These are phyloP conservation scores for Setaria italica DNA, from an alignment of 202 grass and related monocot species.

Conservation along the genomic window DNA sequence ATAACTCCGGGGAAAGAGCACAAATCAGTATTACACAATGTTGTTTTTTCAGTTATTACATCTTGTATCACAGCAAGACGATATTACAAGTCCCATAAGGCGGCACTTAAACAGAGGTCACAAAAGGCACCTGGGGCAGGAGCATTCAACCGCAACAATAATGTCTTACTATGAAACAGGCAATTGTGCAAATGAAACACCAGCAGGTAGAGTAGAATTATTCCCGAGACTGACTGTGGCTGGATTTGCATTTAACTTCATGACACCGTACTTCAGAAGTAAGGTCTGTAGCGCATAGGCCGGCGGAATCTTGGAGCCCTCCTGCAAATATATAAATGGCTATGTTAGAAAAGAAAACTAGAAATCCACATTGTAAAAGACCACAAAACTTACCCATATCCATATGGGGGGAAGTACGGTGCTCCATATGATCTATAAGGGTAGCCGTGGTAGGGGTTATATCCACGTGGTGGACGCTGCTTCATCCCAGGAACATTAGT, in stretches of 20 bases:
- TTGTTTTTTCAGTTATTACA: not conserved
- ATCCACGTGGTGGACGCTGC: constrained; percentile 73
- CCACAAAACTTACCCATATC: constrained; percentile 68
- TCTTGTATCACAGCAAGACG: constrained; percentile 17
- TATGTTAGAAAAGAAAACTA: not conserved
- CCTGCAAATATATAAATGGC: constrained; percentile 45
- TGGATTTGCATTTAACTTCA: not conserved
- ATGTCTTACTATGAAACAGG: constrained; percentile 9
- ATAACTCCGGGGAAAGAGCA: not conserved
- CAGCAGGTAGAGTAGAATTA: constrained; percentile 36
- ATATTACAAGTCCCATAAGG: not conserved
- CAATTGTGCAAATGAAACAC: not conserved
- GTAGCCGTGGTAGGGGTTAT: constrained; percentile 67
- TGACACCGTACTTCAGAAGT: constrained; percentile 45
- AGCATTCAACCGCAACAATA: constrained; percentile 9
- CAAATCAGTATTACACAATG: not conserved
- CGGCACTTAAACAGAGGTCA: not conserved
- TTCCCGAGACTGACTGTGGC: not conserved
- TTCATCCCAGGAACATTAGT: constrained; percentile 98
- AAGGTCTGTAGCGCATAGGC: constrained; percentile 81
- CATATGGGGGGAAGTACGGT: constrained; percentile 75
- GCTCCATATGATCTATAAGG: constrained; percentile 74
- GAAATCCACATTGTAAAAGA: not conserved
- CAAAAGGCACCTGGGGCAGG: not conserved
- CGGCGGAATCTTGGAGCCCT: constrained; percentile 85